Conservation (phyloP, 2,329 filamentous ascomycete genomes). For the Neonectria coccinea region DNA sequence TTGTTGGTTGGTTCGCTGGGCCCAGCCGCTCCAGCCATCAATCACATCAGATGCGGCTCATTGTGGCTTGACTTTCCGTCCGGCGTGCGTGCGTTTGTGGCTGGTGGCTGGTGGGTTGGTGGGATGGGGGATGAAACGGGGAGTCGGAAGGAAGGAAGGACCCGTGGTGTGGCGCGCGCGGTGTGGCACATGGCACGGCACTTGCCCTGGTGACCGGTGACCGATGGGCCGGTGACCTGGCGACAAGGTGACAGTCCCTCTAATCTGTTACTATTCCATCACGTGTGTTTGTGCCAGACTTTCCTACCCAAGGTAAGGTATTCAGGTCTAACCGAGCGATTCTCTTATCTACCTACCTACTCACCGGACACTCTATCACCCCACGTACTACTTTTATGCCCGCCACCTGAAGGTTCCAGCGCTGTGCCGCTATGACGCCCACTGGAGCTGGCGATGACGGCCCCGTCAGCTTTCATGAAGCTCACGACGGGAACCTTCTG, state of each 20-base stretch:
- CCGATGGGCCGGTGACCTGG: not conserved
- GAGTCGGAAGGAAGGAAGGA: not conserved
- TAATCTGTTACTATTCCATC: not conserved
- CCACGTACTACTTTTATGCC: no score
- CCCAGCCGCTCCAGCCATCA: constrained; percentile 14
- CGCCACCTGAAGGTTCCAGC: not conserved
- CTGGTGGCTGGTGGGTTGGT: constrained; percentile 32
- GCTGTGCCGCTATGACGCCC: not conserved
- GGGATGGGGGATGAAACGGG: not conserved
- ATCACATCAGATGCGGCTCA: constrained; percentile 38
- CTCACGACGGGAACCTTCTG: not conserved
- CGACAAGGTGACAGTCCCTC: not conserved
- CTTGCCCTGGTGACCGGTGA: not conserved
- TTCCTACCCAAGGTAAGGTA: not conserved
- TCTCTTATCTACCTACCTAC: not conserved
- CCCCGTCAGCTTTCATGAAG: no score
- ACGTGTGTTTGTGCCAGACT: not conserved
- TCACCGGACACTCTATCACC: no score
- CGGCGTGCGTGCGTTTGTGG: constrained; percentile 30
- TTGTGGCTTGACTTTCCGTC: constrained; percentile 2
- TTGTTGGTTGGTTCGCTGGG: constrained; percentile 22
- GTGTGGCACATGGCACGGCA: not conserved
- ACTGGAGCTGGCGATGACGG: not conserved
- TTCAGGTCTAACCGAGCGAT: not conserved
- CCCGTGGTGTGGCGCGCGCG: constrained; percentile 25